Percentiles rank a stretch among this genome's conserved stretches.
Conservation (phyloP, 176 grass and related monocot species). For the Calamus simplicifolius region DNA sequence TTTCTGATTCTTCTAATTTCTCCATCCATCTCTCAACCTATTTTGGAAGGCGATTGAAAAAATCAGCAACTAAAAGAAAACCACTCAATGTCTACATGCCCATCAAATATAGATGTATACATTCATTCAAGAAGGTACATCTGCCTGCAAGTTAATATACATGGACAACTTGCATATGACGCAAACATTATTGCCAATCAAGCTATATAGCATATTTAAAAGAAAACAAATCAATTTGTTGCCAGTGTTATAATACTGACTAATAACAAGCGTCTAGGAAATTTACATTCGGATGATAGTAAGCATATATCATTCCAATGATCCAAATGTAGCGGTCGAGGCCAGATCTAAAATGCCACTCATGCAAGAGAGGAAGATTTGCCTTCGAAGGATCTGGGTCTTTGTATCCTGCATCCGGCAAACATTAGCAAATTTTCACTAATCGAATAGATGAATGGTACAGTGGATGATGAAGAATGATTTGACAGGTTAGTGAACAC, state of each 20-base stretch:
- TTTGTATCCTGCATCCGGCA: conserved; percentile 25
- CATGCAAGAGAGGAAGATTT: conserved; percentile 35
- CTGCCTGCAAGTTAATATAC: neutral
- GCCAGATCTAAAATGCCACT: conserved; percentile 42
- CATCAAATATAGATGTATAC: neutral
- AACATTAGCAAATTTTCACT: neutral
- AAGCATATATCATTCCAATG: conserved; percentile 39
- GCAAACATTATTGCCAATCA: neutral
- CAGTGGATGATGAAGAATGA: neutral
- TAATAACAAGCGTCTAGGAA: neutral
- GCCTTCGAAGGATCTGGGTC: conserved; percentile 29
- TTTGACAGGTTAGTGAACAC: neutral
- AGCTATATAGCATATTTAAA: neutral
- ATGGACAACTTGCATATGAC: neutral
- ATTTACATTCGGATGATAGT: conserved; percentile 25
- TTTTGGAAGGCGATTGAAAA: neutral
- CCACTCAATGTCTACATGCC: neutral
- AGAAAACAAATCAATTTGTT: too few species aligned
- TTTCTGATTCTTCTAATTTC: conserved; percentile 36
- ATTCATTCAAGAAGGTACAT: too few species aligned
- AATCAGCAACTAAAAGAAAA: neutral
- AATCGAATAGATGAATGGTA: neutral
- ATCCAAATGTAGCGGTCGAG: conserved; percentile 46
- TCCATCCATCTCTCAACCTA: conserved; percentile 35
- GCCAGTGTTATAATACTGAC: too few species aligned